A percentile compares a stretch with the other conserved stretches of the same genome.
These are phyloP conservation scores for Cunninghamia lanceolata DNA, from an alignment of 75 land plant species.

Conservation along the genomic window DNA sequence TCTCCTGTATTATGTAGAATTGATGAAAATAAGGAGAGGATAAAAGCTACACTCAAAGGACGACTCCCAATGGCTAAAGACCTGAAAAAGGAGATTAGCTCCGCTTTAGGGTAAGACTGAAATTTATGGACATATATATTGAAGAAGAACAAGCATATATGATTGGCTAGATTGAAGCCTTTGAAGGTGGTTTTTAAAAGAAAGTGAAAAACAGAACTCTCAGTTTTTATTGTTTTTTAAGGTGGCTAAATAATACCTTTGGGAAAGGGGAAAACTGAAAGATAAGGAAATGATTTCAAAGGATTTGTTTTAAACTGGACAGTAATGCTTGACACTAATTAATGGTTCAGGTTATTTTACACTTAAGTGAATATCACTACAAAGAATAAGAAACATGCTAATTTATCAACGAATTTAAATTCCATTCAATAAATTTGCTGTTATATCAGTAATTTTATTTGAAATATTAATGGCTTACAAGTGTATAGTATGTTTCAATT, in stretches of 20 bases:
- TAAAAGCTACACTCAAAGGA: conserved; percentile 71
- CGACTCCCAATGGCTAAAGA: conserved; percentile 73
- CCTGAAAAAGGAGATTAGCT: conserved; percentile 67
- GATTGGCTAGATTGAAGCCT: background rate
- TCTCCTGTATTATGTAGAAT: conserved; percentile 45
- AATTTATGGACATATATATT: background rate
- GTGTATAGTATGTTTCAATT: background rate
- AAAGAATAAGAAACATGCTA: background rate
- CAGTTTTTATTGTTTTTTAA: background rate
- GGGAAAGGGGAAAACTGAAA: background rate
- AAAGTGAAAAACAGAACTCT: background rate
- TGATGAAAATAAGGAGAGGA: conserved; percentile 72
- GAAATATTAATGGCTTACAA: background rate
- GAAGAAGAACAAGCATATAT: background rate
- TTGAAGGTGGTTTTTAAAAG: background rate
- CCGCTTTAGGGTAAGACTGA: conserved; percentile 45
- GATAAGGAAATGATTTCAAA: background rate
- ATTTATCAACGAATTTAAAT: background rate
- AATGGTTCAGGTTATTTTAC: background rate
- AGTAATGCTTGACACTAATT: background rate
- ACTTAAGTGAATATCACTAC: background rate
- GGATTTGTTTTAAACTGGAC: background rate
- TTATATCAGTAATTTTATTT: background rate
- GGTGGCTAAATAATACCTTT: background rate
- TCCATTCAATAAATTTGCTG: background rate